Evolutionary conservation across 2,329 filamentous ascomycete species (phyloP).

Genomic region (Macrophomina tecta): DNA sequence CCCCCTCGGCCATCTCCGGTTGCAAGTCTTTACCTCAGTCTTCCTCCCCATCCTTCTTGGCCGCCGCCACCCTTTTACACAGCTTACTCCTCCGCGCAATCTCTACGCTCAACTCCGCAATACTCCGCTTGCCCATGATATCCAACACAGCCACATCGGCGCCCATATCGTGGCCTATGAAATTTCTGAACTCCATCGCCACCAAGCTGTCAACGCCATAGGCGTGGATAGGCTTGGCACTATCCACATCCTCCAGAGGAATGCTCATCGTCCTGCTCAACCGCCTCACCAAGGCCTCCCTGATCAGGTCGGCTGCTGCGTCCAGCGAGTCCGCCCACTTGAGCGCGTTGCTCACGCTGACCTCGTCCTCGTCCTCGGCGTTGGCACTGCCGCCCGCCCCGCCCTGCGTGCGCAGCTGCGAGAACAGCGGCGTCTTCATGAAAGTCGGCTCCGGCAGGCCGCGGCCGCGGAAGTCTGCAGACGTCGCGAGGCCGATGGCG

Average conservation of each 20-base stretch:
- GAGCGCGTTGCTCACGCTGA: conserved; percentile 3
- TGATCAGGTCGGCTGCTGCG: background rate
- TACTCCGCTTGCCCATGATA: conserved; percentile 31
- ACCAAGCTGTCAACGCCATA: conserved; percentile 37
- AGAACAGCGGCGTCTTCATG: conserved; percentile 25
- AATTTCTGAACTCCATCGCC: conserved; percentile 36
- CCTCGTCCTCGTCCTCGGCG: conserved; percentile 7
- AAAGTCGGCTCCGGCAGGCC: conserved; percentile 31
- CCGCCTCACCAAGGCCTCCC: background rate
- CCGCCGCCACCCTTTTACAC: conserved; percentile 22
- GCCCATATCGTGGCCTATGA: conserved; percentile 30
- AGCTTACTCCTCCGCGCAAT: conserved; percentile 33
- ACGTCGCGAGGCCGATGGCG: conserved; percentile 31
- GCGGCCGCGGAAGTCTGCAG: conserved; percentile 31
- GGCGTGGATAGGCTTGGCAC: background rate
- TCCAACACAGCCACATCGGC: conserved; percentile 32
- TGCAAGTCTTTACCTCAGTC: background rate
- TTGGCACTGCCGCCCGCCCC: background rate
- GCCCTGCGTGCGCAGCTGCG: conserved; percentile 27
- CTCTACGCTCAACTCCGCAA: conserved; percentile 32
- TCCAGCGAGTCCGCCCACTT: conserved; percentile 26
- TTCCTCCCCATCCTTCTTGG: background rate
- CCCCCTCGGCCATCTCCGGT: background rate
- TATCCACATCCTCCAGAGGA: conserved; percentile 3
- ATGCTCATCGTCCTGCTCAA: background rate